Conservation (phyloP, 768 basidiomycete genomes). For the Mycena sanguinolenta region DNA sequence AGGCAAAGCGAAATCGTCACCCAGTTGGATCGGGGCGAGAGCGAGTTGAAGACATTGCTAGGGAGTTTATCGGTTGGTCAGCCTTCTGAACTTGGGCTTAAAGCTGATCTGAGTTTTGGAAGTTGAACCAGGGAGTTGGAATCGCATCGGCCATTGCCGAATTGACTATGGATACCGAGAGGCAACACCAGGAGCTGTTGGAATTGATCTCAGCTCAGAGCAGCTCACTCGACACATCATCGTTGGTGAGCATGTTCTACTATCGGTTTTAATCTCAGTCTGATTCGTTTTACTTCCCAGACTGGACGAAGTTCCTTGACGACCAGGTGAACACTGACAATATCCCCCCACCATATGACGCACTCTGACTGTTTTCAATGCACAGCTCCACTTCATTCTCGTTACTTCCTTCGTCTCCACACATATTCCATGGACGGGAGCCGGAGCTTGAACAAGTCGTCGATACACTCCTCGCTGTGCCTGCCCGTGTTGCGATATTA, state of each 20-base stretch:
- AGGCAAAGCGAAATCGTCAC: neutral
- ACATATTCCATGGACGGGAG: conserved; percentile 4
- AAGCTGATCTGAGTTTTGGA: neutral
- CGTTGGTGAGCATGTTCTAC: neutral
- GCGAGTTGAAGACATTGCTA: neutral
- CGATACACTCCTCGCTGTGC: neutral
- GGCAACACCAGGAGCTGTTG: neutral
- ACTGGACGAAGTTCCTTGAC: neutral
- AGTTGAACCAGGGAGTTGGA: neutral
- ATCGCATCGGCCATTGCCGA: neutral
- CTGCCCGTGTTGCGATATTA: neutral
- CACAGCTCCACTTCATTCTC: neutral
- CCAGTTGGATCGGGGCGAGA: neutral
- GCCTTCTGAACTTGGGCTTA: too few species aligned
- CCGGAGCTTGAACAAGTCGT: neutral
- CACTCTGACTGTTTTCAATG: neutral
- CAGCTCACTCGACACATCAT: neutral
- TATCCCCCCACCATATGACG: too few species aligned
- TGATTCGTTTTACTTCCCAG: neutral
- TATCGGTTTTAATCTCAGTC: neutral
- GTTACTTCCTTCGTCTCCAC: neutral
- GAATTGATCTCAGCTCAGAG: neutral
- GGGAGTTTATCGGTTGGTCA: neutral
- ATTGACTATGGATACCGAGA: neutral
- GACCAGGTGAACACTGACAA: neutral